phyloP scores from a whole-genome alignment of 441 rosid genomes.

The Bocquillonia castaneifolia region DNA sequence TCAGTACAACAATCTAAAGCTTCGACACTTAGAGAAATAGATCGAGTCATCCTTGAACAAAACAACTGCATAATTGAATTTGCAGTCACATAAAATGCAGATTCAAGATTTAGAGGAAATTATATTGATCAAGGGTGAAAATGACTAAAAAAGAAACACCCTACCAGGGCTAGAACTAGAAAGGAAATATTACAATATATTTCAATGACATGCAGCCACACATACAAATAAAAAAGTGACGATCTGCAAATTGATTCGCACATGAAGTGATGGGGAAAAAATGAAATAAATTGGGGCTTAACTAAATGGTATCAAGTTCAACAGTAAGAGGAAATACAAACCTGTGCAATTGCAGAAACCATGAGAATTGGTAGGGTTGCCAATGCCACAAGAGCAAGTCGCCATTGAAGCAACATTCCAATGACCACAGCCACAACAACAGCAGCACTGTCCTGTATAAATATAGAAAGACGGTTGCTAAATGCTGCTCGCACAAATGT shows the following conservation, averaged over 20 bases:
- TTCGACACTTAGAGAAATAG: neutral
- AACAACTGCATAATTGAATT: neutral
- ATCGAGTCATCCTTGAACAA: neutral
- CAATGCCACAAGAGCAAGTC: slow-evolving; percentile 87
- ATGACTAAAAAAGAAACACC: neutral
- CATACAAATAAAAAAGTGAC: neutral
- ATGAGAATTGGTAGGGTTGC: slow-evolving; percentile 88
- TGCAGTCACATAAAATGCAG: neutral
- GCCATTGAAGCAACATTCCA: slow-evolving; percentile 84
- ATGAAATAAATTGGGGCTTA: neutral
- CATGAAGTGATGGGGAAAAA: neutral
- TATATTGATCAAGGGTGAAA: neutral
- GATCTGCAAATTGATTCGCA: neutral
- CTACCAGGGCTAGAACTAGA: neutral
- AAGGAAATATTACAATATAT: neutral
- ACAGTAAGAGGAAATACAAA: slow-evolving; percentile 36
- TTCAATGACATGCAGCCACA: neutral
- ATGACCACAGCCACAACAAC: slow-evolving; percentile 79
- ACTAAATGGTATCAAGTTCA: neutral
- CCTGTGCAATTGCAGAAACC: slow-evolving; percentile 95
- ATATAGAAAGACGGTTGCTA: slow-evolving; percentile 92
- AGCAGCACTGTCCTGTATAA: slow-evolving; percentile 87
- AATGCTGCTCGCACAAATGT: slow-evolving; percentile 95
- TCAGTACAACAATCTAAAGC: neutral
- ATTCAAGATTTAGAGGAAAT: neutral